phyloP scores from a whole-genome alignment of 108 stramenopile species.

The Cyclotella baltica region DNA sequence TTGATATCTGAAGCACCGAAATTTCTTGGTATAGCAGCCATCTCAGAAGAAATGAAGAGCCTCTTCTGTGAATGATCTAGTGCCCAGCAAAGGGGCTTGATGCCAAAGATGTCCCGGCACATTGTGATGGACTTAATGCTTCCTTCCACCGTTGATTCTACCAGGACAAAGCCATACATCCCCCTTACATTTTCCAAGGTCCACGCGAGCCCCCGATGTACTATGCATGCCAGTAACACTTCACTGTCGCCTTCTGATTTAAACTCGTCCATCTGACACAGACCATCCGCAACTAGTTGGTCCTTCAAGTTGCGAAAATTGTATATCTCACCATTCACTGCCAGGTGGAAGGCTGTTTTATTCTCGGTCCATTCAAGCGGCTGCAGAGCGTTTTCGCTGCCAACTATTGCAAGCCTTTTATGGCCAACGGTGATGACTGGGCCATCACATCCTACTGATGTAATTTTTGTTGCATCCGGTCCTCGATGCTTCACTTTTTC shows the following conservation, averaged over 20 bases:
- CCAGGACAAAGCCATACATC: conserved; percentile 12
- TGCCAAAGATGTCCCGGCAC: conserved; percentile 4
- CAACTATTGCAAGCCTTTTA: not conserved
- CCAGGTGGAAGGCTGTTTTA: not conserved
- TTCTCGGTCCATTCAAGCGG: not conserved
- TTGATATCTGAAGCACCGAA: not conserved
- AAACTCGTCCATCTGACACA: not conserved
- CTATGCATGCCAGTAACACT: conserved; percentile 4
- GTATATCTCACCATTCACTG: conserved; percentile 12
- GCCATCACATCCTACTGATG: not conserved
- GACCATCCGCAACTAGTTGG: not conserved
- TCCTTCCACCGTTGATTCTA: not conserved
- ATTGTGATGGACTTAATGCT: not conserved
- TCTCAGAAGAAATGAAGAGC: conserved; percentile 5
- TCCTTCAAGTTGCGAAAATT: conserved; percentile 5
- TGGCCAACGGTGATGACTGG: conserved; percentile 4
- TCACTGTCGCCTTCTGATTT: conserved; percentile 11
- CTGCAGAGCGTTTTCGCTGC: not conserved
- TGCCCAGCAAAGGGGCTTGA: not conserved
- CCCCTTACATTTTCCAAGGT: not conserved
- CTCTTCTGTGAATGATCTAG: not conserved
- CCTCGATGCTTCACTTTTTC: conserved; percentile 1
- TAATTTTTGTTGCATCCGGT: not conserved
- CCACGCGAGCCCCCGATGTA: not conserved
- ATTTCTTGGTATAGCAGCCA: not conserved